These are phyloP conservation scores for Papilionanthe hybrid DNA, from an alignment of 116 monocot species.

Conservation along the genomic window DNA sequence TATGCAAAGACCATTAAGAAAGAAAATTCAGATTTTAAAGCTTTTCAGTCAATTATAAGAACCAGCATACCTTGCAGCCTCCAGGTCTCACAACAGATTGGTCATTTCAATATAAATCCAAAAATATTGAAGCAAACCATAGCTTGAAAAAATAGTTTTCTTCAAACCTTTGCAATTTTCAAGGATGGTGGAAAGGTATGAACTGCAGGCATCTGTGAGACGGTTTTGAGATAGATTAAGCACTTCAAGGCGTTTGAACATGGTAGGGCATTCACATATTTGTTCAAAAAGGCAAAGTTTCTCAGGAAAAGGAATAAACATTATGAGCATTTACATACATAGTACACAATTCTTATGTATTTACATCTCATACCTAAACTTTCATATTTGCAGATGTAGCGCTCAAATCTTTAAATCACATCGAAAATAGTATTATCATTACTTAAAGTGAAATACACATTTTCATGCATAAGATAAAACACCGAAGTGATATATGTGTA, in stretches of 20 bases:
- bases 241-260: slow-evolving; percentile 79
- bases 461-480: too few species aligned
- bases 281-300: slow-evolving; percentile 22
- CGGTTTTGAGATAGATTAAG: slow-evolving; percentile 88
- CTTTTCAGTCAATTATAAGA: too few species aligned
- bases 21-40: neutral
- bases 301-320: neutral
- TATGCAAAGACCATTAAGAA: neutral
- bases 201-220: slow-evolving; percentile 89
- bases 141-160: neutral
- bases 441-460: too few species aligned
- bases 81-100: neutral
- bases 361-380: too few species aligned
- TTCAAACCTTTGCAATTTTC: slow-evolving; percentile 80
- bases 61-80: neutral
- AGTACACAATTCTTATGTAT: too few species aligned
- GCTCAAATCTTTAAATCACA: too few species aligned
- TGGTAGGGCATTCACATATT: slow-evolving; percentile 89
- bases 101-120: neutral
- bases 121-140: neutral
- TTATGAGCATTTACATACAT: too few species aligned
- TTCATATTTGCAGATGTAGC: too few species aligned
- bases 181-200: slow-evolving; percentile 79
- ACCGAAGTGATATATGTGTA: too few species aligned
- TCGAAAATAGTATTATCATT: too few species aligned